These are phyloP conservation scores for Sugiyamaella paludigena DNA, from an alignment of 1,139 yeast genomes.

Conservation along the genomic window DNA sequence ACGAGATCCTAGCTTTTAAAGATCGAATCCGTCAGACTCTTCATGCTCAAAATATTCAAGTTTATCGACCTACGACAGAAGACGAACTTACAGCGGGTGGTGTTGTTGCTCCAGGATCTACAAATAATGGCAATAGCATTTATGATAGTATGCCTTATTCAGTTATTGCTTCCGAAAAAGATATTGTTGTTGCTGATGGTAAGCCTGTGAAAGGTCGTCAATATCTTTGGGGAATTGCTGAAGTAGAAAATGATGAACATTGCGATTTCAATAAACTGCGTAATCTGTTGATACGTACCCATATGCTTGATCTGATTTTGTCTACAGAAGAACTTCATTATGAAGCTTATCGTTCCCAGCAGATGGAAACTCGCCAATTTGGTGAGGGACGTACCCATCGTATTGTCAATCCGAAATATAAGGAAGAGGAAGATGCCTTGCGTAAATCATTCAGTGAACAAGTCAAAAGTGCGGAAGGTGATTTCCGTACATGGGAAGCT, in stretches of 20 bases:
- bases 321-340: slow-evolving; percentile 92
- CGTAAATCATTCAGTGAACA: slow-evolving; percentile 97
- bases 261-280: slow-evolving; percentile 94
- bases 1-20: slow-evolving; percentile 79
- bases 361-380: slow-evolving; percentile 62
- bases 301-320: slow-evolving; percentile 83
- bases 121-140: slow-evolving; percentile 51
- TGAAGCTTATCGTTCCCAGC: slow-evolving; percentile 80
- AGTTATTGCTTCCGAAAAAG: slow-evolving; percentile 86
- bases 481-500: slow-evolving; percentile 98
- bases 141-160: slow-evolving; percentile 96
- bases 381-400: slow-evolving; percentile 46
- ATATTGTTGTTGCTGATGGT: slow-evolving; percentile 69
- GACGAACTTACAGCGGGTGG: slow-evolving; percentile 15
- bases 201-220: slow-evolving; percentile 82
- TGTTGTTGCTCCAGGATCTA: slow-evolving; percentile 44
- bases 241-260: slow-evolving; percentile 92
- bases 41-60: slow-evolving; percentile 86
- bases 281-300: slow-evolving; percentile 82
- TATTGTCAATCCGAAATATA: slow-evolving; percentile 81
- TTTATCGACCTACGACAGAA: slow-evolving; percentile 75
- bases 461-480: slow-evolving; percentile 93
- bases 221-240: slow-evolving; percentile 97
- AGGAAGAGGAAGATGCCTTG: slow-evolving; percentile 92
- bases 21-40: slow-evolving; percentile 82